Conservation (phyloP, 1,139 yeast genomes). For the Pichia inconspicua region DNA sequence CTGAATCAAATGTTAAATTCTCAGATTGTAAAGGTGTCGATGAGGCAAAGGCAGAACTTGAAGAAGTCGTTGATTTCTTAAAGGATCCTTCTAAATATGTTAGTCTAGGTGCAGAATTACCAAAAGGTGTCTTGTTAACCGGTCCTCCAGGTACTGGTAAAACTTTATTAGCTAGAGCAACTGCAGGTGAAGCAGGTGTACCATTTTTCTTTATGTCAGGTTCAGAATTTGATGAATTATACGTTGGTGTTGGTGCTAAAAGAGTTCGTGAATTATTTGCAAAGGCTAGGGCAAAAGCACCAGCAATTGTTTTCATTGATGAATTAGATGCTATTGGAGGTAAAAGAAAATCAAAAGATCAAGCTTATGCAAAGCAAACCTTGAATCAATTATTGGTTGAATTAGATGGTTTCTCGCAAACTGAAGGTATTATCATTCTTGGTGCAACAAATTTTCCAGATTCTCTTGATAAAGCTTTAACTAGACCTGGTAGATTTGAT, state of each 20-base stretch:
- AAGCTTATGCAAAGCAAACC: conserved; percentile 96
- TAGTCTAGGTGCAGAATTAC: conserved; percentile 92
- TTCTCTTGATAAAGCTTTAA: conserved; percentile 88
- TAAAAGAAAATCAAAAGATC: conserved; percentile 93
- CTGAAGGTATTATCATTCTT: conserved; percentile 87
- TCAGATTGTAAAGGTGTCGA: conserved; percentile 96
- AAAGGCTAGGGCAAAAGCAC: conserved; percentile 92
- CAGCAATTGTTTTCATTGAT: conserved; percentile 94
- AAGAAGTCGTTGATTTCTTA: conserved; percentile 92
- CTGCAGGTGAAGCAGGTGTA: conserved; percentile 99
- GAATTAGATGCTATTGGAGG: conserved; percentile 98
- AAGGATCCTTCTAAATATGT: conserved; percentile 95
- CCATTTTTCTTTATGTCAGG: conserved; percentile 99
- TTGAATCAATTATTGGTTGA: conserved; percentile 92
- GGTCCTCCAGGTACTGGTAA: conserved; percentile 99
- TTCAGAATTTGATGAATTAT: conserved; percentile 94
- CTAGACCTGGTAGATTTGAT: conserved; percentile 98
- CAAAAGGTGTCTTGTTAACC: conserved; percentile 91
- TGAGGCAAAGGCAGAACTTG: conserved; percentile 94
- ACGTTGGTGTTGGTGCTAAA: conserved; percentile 98
- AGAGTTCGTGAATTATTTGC: conserved; percentile 88
- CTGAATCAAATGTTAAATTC: conserved; percentile 81
- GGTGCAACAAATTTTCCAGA: conserved; percentile 99
- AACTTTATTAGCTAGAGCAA: conserved; percentile 92
- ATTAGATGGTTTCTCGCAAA: conserved; percentile 90